Conservation (phyloP, 192 early-diverging fungal species). For the Martensiomyces pterosporus region DNA sequence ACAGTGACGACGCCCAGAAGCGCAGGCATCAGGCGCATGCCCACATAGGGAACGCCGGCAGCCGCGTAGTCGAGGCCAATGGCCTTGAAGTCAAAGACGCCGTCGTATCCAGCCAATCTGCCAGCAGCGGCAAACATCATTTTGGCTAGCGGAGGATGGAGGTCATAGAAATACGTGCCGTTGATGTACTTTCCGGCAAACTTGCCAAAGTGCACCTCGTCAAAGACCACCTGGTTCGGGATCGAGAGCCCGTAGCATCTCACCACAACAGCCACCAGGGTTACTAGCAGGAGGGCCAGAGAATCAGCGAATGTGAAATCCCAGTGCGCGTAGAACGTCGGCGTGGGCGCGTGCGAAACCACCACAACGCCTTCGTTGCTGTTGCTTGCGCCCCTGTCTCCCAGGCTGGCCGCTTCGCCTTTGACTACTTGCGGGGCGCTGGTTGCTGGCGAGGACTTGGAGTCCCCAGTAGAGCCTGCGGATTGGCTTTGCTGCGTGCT, state of each 20-base stretch:
- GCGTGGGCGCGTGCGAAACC: constrained; percentile 3
- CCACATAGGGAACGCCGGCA: constrained; percentile 88
- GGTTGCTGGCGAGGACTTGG: background rate
- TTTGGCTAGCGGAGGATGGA: constrained; percentile 95
- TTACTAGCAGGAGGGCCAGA: constrained; percentile 5
- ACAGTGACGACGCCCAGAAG: constrained; percentile 77
- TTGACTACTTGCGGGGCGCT: constrained; percentile 3
- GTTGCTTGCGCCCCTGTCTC: background rate
- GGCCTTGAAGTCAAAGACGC: constrained; percentile 90
- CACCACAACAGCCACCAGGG: constrained; percentile 23
- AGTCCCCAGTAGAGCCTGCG: background rate
- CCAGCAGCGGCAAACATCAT: constrained; percentile 81
- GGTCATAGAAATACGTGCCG: constrained; percentile 88
- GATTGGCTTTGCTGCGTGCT: constrained; percentile 24
- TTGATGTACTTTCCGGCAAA: constrained; percentile 89
- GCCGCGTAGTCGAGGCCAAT: constrained; percentile 90
- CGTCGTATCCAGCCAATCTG: constrained; percentile 83
- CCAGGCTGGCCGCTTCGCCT: background rate
- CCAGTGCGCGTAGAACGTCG: constrained; percentile 29
- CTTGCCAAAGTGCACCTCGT: constrained; percentile 99
- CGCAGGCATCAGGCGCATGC: constrained; percentile 78
- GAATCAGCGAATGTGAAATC: constrained; percentile 14
- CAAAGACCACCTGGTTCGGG: constrained; percentile 63
- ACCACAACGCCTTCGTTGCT: background rate
- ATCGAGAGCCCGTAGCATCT: constrained; percentile 30